Base-by-base conservation (phyloP, 2,329 filamentous ascomycete species). In the Tolypocladium cylindrosporum region DNA sequence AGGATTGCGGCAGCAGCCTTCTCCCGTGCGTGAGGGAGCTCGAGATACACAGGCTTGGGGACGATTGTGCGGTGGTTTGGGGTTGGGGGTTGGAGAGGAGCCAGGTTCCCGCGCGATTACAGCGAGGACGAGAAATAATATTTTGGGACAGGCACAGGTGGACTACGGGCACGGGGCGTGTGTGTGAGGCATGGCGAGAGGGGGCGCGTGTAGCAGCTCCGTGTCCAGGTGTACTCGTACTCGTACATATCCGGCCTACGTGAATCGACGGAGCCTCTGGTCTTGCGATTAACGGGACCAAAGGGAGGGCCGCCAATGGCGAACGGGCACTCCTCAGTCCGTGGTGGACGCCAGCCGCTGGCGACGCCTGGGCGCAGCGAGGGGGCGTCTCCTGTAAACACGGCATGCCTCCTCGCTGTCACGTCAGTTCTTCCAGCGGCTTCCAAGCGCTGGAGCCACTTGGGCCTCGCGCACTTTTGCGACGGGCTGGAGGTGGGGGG, bases 61-160 rank as follows among this genome's bases (percentile, higher is more conserved):
- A 50, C 36, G 36, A 59, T 43, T 53, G 50, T 54, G 45, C 19
- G 50, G 55, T 51, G 13, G 56, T 45, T 55, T 45, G 58, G 43
- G 53, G 36, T 57, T 51, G 56, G 39, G 45, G 54, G 60, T 59
- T 58, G 58, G 50, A 58, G 57, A 58, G 50, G 57, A 53, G 31
- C 45, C 52, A 58, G 59, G 57, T 52, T 57, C 48, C 57, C 58
- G 55, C 62, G 59, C 52, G 57, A 52, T 24, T n/a, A 60, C 61
- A 68, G 62, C 68, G 64, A 61, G 62, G 62, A 67, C 64, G 69
- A 71, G 70, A 71, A 72, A 72, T 72, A 72, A 71, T 72, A 72
- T 72, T 72, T 72, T 72, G 69, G 70, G 69, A 68, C 56, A 55
- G 53, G 58, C 58, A 58, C 56, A 50, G 61, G 57, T 55, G 54